Evolutionary conservation across 768 basidiomycete species (phyloP), one percentile per base, ranked within the genome.

Genomic region (Rhodotorula kratochvilovae): DNA sequence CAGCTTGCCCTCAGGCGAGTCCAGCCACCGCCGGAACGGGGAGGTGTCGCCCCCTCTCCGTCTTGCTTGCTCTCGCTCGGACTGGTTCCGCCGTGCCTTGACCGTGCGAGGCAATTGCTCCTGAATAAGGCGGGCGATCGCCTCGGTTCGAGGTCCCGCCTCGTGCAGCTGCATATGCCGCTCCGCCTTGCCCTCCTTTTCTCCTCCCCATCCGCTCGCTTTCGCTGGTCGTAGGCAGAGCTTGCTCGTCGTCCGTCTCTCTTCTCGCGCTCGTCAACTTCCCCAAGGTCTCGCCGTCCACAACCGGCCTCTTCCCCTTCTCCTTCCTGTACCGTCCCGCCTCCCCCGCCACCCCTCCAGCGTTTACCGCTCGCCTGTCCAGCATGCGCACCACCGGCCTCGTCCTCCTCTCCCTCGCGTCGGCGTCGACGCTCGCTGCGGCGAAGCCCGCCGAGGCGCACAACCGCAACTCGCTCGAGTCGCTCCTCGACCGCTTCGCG

Each of bases 211-310:
- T 13, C n/a, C 51, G 51, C 51, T 53, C 51, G 51, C 51, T 53
- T 46, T 53, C 51, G 51, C 51, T 53, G 51, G 51, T 53, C 51
- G 51, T 53, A 29, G 29, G n/a, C 51, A 29, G 51, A n/a, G 27
- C n/a, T 15, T 27, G n/a, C 51, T 29, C 29, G 8, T 29, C 51
- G 25, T 13, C 51, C 29, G n/a, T 13, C 7, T 29, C 19, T 31
- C 13, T 29, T 8, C 54, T 17, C 53, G 29, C 29, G 11, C 23
- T n/a, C 54, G 3, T 6, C 31, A 33, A 31, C 31, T 31, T 12
- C 33, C 2, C 63, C 58, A 59, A 45, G 70, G 70, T 71, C 70
- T 39, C 61, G 66, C 70, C 70, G 66, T 67, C 70, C 70, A 71
- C 70, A 71, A 71, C 61, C 70, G 70, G 70, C 60, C 45, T 31